A percentile compares a stretch with the other conserved stretches of the same genome.
These are phyloP conservation scores for Termitomyces sp. DNA, from an alignment of 768 basidiomycete genomes.

Conservation along the genomic window DNA sequence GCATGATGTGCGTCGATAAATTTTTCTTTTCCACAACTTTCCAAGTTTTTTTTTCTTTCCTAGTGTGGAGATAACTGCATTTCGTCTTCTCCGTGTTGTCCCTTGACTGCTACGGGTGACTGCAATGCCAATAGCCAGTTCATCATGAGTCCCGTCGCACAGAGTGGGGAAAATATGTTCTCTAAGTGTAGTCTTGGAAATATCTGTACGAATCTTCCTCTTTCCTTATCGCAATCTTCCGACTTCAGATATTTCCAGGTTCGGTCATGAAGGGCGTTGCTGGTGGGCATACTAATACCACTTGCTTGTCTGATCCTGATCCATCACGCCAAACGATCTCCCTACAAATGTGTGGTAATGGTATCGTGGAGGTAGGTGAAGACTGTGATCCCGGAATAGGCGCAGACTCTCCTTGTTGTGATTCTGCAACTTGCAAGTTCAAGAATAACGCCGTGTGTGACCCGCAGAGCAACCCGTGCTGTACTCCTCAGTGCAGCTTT, in stretches of 20 bases:
- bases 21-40: slow-evolving; percentile 5
- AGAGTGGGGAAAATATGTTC: slow-evolving; percentile 62
- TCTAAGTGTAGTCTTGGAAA: slow-evolving; percentile 82
- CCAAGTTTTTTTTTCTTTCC: slow-evolving; percentile 8
- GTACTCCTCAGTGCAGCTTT: slow-evolving; percentile 65
- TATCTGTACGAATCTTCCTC: slow-evolving; percentile 54
- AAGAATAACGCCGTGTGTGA: slow-evolving; percentile 70
- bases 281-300: slow-evolving; percentile 48
- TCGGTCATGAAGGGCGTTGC: slow-evolving; percentile 55
- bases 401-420: slow-evolving; percentile 65
- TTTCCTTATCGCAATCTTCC: not conserved
- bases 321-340: slow-evolving; percentile 44
- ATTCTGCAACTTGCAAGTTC: slow-evolving; percentile 75
- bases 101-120: slow-evolving; percentile 43
- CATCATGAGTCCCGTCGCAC: slow-evolving; percentile 83
- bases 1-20: slow-evolving; percentile 50
- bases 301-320: slow-evolving; percentile 66
- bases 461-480: slow-evolving; percentile 73
- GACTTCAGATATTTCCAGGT: slow-evolving; percentile 33
- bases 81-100: slow-evolving; percentile 61
- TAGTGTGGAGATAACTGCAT: slow-evolving; percentile 70
- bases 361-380: slow-evolving; percentile 79
- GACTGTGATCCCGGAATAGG: slow-evolving; percentile 82
- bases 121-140: slow-evolving; percentile 69
- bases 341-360: slow-evolving; percentile 78